These are phyloP conservation scores for Agaricus bisporus DNA, from an alignment of 768 basidiomycete species.

Conservation along the genomic window DNA sequence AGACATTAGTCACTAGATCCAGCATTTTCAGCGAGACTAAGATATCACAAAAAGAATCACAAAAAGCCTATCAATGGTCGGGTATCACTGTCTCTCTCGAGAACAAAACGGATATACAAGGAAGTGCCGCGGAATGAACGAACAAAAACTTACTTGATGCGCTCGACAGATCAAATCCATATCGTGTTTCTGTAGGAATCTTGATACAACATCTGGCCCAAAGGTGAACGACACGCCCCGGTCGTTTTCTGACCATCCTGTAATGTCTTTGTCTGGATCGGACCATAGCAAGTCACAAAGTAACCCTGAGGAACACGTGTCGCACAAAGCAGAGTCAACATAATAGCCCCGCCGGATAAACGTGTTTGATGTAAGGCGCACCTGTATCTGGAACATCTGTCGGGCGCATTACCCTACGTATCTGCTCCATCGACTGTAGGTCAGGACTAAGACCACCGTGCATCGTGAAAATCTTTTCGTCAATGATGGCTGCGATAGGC, in stretches of 20 bases:
- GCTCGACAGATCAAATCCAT: slow-evolving; percentile 99
- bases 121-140: slow-evolving; percentile 1
- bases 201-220: slow-evolving; percentile 94
- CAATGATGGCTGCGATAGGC: slow-evolving; percentile 98
- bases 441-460: slow-evolving; percentile 97
- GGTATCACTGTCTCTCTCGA: background rate
- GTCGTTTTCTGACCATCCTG: slow-evolving; percentile 99
- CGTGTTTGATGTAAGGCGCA: slow-evolving; percentile 27
- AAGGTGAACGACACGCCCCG: slow-evolving; percentile 98
- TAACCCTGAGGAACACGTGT: slow-evolving; percentile 42
- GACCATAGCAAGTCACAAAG: slow-evolving; percentile 98
- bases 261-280: slow-evolving; percentile 99
- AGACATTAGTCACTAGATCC: background rate
- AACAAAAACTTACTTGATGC: slow-evolving; percentile 69
- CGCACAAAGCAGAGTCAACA: background rate
- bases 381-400: slow-evolving; percentile 99
- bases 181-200: slow-evolving; percentile 99
- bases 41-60: background rate
- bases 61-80: background rate
- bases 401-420: slow-evolving; percentile 97
- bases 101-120: too few relatives aligned
- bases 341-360: background rate
- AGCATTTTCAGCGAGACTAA: background rate
- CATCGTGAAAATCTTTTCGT: slow-evolving; percentile 99
- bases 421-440: slow-evolving; percentile 99